Base-by-base conservation (phyloP, 2,329 filamentous ascomycete species). In the Neopestalotiopsis sp. region DNA sequence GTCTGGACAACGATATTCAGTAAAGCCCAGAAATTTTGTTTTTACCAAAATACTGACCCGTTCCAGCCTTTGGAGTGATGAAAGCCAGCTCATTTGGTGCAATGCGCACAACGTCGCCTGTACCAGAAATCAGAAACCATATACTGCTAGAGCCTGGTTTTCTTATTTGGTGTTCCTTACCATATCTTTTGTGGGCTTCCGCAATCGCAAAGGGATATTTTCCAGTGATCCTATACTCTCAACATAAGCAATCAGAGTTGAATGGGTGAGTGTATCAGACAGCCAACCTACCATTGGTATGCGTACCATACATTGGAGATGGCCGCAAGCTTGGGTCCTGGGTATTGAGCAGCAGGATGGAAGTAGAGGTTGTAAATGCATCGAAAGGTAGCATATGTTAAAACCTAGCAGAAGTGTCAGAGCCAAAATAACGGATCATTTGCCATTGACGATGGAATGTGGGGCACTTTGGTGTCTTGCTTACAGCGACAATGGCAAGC, bases 271-370 rank as follows among this genome's bases (percentile, higher is more conserved):
- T 0, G 14, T 28, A 28, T 28, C 24, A 28, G 24, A 28, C 57
- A 59, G 12, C 3, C 12, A 20, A 59, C 57, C 17, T n/a, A 73
- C 72, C 68, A 72, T 24, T 69, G 53, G 32, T 70, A 72, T 7
- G 71, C 71, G 38, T 67, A 72, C 20, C 40, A 61, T 1, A 70
- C 40, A 34, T 73, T 69, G 1, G 71, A 72, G 1, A 71, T 38
- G 1, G 71, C 70, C 0, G 72, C 71, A 32, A 73, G 38, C 28
- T 69, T 71, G 1, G 72, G 70, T 14, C 72, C 71, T 4, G 72
- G 69, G 28, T 71, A 71, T 20, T 65, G 69, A 1, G 71, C 65
- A 1, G 67, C 67, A 5, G 71, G 72, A 63, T 73, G 72, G 30
- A 73, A 71, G 2, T 68, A 56, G 14, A 73, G 67, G 10, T 68